Evolutionary conservation across 495 filamentous ascomycete genomes (phyloP).

Genomic region (Tuber umbilicatum): DNA sequence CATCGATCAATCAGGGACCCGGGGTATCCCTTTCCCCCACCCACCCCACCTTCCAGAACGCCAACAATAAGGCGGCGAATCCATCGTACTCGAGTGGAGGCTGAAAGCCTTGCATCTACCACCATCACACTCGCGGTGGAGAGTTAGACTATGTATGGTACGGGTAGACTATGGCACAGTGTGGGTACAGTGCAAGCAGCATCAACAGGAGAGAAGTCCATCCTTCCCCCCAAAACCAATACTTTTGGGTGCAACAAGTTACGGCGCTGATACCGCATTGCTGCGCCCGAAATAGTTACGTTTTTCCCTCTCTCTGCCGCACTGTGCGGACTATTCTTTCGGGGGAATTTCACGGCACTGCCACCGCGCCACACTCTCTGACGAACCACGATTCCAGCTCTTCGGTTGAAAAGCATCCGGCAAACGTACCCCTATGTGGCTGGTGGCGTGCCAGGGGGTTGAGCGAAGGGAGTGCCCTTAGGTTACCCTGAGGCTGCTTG

Average conservation of each 20-base stretch:
- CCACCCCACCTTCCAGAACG: constrained; percentile 14
- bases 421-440: too few relatives aligned
- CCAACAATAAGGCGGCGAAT: neutral
- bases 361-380: constrained; percentile 1
- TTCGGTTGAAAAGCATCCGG: neutral
- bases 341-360: neutral
- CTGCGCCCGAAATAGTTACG: neutral
- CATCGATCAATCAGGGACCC: constrained; percentile 10
- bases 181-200: neutral
- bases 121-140: neutral
- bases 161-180: neutral
- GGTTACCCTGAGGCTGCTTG: neutral
- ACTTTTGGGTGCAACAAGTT: neutral
- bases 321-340: neutral
- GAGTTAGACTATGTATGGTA: neutral
- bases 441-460: neutral
- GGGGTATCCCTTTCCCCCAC: constrained; percentile 6
- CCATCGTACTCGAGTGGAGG: neutral
- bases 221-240: neutral
- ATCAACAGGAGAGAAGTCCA: neutral
- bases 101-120: neutral
- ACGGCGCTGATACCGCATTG: neutral
- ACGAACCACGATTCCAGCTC: neutral
- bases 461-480: neutral
- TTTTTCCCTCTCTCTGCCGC: neutral